Evolutionary conservation across 495 filamentous ascomycete species (phyloP).

Genomic region (Podospora tetraspora): DNA sequence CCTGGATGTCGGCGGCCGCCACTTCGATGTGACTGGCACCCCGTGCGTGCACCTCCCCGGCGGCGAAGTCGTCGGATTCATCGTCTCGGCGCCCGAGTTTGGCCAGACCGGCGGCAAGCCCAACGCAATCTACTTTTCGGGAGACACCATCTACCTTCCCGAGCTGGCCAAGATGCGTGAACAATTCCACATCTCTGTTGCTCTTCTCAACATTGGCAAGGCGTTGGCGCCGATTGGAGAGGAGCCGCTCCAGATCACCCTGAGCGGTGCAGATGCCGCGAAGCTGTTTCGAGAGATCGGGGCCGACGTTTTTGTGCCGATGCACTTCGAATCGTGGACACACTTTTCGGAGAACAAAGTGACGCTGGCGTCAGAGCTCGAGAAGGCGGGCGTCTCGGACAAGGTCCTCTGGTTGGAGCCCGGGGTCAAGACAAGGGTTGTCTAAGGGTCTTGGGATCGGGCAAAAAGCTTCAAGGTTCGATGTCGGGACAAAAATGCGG

Average conservation of each 20-base stretch:
- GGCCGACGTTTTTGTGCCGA: constrained; percentile 45
- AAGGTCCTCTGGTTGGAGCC: constrained; percentile 37
- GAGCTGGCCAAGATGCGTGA: constrained; percentile 35
- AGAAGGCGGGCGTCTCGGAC: constrained; percentile 53
- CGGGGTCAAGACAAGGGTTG: constrained; percentile 23
- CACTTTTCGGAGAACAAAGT: constrained; percentile 41
- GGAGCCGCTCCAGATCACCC: constrained; percentile 40
- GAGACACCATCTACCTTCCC: constrained; percentile 50
- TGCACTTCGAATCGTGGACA: constrained; percentile 50
- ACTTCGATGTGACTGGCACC: constrained; percentile 47
- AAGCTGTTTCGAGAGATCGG: constrained; percentile 38
- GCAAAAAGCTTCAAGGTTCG: neutral
- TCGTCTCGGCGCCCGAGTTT: constrained; percentile 37
- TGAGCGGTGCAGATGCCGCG: constrained; percentile 46
- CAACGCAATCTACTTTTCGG: constrained; percentile 52
- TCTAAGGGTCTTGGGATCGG: neutral
- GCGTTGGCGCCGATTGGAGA: constrained; percentile 27
- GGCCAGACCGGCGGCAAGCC: constrained; percentile 38
- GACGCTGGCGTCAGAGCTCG: constrained; percentile 49
- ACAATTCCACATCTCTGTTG: constrained; percentile 32
- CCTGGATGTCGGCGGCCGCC: constrained; percentile 26
- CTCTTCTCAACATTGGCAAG: constrained; percentile 37
- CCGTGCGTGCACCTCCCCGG: constrained; percentile 45
- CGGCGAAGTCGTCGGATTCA: constrained; percentile 47
- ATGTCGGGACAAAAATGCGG: too few species aligned